Evolutionary conservation across 805 yeast species (phyloP).

Genomic region (Barnettozyma populi): DNA sequence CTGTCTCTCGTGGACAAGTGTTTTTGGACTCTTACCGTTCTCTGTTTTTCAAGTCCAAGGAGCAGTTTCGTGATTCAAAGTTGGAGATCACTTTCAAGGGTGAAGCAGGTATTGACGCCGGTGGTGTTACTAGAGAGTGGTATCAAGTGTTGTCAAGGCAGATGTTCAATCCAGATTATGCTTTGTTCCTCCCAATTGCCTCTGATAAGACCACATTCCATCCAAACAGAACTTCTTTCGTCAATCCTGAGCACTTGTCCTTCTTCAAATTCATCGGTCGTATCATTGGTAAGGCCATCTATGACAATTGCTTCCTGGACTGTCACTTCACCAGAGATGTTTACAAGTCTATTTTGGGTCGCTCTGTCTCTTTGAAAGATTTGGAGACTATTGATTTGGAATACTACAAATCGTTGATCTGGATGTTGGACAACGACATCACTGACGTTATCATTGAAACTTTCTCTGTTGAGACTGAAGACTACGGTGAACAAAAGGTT

Average conservation of each 20-base stretch:
- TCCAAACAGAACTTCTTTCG: conserved; percentile 88
- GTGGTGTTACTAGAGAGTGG: conserved; percentile 98
- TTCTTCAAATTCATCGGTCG: conserved; percentile 94
- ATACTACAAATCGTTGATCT: conserved; percentile 82
- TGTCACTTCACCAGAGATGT: conserved; percentile 95
- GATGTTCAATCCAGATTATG: conserved; percentile 95
- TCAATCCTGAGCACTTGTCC: conserved; percentile 87
- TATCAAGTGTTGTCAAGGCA: conserved; percentile 89
- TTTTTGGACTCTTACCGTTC: conserved; percentile 86
- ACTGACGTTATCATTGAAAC: conserved; percentile 94
- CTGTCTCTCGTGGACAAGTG: conserved; percentile 82
- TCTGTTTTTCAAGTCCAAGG: conserved; percentile 69
- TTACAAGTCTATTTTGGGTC: conserved; percentile 78
- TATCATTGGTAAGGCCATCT: conserved; percentile 89
- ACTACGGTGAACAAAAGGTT: conserved; percentile 82
- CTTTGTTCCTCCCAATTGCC: conserved; percentile 84
- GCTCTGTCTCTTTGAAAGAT: conserved; percentile 79
- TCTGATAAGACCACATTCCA: conserved; percentile 92
- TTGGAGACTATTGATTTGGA: conserved; percentile 92
- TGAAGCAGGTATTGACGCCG: conserved; percentile 96
- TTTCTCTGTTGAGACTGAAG: conserved; percentile 88
- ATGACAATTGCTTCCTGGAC: conserved; percentile 79
- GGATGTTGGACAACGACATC: conserved; percentile 97
- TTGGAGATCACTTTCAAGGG: conserved; percentile 83
- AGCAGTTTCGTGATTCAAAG: conserved; percentile 65